These are phyloP conservation scores for Amanita pseudoporphyria DNA, from an alignment of 768 basidiomycete genomes.

Conservation along the genomic window DNA sequence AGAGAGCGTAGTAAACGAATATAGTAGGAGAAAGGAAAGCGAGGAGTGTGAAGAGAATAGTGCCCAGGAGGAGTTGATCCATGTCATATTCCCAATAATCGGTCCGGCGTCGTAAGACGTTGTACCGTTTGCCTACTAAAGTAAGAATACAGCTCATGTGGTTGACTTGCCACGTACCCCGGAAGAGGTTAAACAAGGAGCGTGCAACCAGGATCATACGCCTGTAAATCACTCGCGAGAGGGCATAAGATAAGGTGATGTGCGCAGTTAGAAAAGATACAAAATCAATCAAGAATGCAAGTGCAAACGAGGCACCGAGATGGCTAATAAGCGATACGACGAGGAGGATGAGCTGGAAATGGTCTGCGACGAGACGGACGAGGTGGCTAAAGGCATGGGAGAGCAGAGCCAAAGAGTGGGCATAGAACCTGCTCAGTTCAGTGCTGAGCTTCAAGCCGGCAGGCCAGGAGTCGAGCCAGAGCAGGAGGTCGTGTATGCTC, in stretches of 20 bases:
- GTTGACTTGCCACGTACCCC: constrained; percentile 28
- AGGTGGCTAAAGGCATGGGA: constrained; percentile 4
- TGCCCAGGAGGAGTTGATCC: constrained; percentile 92
- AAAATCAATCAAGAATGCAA: constrained; percentile 60
- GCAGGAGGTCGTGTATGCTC: constrained; percentile 41
- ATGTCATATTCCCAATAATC: constrained; percentile 89
- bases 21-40: constrained; percentile 82
- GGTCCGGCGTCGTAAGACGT: constrained; percentile 76
- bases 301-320: constrained; percentile 52
- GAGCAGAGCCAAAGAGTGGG: constrained; percentile 46
- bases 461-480: constrained; percentile 94
- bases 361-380: neutral
- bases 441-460: constrained; percentile 94
- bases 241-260: constrained; percentile 56
- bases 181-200: constrained; percentile 83
- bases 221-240: constrained; percentile 52
- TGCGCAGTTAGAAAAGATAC: constrained; percentile 62
- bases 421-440: constrained; percentile 81
- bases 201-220: constrained; percentile 47
- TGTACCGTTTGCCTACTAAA: constrained; percentile 64
- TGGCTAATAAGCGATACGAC: constrained; percentile 26
- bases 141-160: neutral
- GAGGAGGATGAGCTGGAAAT: constrained; percentile 15
- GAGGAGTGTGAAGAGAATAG: constrained; percentile 76
- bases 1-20: constrained; percentile 76